Base-by-base conservation (phyloP, 140 eudicot species). In the Cichorium intybus region DNA sequence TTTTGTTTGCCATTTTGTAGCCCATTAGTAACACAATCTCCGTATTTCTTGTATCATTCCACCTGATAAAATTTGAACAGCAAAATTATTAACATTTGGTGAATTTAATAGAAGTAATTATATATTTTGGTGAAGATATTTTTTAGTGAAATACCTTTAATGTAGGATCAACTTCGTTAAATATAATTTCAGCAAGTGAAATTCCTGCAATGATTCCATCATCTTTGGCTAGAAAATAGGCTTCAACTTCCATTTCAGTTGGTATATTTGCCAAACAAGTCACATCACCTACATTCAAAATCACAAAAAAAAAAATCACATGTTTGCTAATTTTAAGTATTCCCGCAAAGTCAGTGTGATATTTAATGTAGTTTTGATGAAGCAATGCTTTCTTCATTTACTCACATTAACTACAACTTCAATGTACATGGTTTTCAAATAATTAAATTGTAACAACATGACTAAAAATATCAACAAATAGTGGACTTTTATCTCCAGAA, bases 201-300 rank as follows among this genome's bases (percentile, higher is more conserved):
- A 85, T 85, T 11, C 98, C 98, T 9, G 98, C 98, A 52, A 92
- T 72, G 41, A 88, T 79, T 45, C 98, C 98, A 77, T 88, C 87
- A 71, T 92, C 98, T 78, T 88, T 88, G n/a, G 98, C 96, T 62
- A 92, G 72, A 58, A 92, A 92, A 81, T 80, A 62, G 24, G 98
- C 98, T 75, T 92, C 98, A 22, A 81, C 95, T 70, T 92, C 95
- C 89, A 85, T 79, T 41, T 79, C 86, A 77, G 73, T 74, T 7
- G 96, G 98, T 77, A 92, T 85, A 51, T 89, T 88, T 20, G 98
- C 98, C 78, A 88, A 72, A 77, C 97, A 85, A 62, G 98, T 88
- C 35, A 92, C 95, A 73, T 92, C 98, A 51, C 96, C 98, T 92
- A 52, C 68, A 80, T 64, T 64, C 41, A 54, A 51, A n/a, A 60